These are phyloP conservation scores for Cyclaneusma minus DNA, from an alignment of 2,329 filamentous ascomycete genomes.

Conservation along the genomic window DNA sequence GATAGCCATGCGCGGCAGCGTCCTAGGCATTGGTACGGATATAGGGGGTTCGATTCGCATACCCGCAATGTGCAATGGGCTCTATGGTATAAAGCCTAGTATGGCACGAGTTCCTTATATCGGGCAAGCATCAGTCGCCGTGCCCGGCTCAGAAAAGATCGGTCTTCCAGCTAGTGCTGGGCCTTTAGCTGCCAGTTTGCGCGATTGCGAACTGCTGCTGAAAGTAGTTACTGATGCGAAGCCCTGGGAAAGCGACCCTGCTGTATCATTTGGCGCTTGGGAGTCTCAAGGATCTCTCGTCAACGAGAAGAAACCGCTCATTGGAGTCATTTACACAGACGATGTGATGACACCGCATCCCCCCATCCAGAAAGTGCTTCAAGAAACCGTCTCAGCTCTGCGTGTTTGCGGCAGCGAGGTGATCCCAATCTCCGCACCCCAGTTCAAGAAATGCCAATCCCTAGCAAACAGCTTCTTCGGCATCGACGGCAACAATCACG, in stretches of 20 bases:
- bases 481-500: constrained; percentile 36
- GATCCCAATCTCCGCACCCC: constrained; percentile 37
- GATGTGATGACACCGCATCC: constrained; percentile 34
- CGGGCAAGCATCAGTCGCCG: constrained; percentile 27
- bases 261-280: constrained; percentile 27
- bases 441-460: constrained; percentile 37
- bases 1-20: constrained; percentile 37
- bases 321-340: constrained; percentile 34
- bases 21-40: constrained; percentile 48
- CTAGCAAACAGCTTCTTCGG: constrained; percentile 42
- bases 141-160: constrained; percentile 33
- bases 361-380: constrained; percentile 28
- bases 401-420: constrained; percentile 33
- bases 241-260: constrained; percentile 30
- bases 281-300: constrained; percentile 12
- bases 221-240: constrained; percentile 33
- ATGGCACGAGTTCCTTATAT: constrained; percentile 24
- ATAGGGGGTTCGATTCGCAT: constrained; percentile 31
- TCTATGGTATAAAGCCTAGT: constrained; percentile 34
- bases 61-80: constrained; percentile 31
- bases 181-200: constrained; percentile 28
- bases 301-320: constrained; percentile 15
- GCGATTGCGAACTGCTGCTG: constrained; percentile 31
- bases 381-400: constrained; percentile 26
- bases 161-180: constrained; percentile 31